Conservation (phyloP, 164 flowering plant species). For the Paratinospora sagittata region DNA sequence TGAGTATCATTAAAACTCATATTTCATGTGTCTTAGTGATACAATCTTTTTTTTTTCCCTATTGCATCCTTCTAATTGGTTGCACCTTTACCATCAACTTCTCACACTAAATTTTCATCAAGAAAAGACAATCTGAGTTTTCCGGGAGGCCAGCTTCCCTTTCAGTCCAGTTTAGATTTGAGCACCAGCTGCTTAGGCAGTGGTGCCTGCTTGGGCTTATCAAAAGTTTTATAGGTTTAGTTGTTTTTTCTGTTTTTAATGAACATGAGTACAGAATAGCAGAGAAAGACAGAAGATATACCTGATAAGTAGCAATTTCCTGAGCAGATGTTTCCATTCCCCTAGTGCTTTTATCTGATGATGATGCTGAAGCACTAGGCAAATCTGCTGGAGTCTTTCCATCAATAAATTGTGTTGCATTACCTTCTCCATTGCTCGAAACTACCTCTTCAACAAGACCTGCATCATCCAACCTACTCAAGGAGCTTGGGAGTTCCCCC, state of each 20-base stretch:
- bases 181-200: no score
- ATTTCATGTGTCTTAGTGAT: no score
- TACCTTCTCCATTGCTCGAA: slow-evolving; percentile 19
- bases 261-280: not conserved
- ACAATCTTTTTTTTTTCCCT: no score
- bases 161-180: no score
- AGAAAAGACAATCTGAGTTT: not conserved
- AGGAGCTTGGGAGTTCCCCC: slow-evolving; percentile 60
- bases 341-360: slow-evolving; percentile 20
- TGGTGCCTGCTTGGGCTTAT: no score
- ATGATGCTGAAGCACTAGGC: not conserved
- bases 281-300: slow-evolving; percentile 11
- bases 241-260: no score
- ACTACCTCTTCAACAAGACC: slow-evolving; percentile 15
- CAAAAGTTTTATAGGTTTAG: no score
- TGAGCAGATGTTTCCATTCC: slow-evolving; percentile 37
- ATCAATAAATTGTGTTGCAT: slow-evolving; percentile 11
- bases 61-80: no score
- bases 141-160: not conserved
- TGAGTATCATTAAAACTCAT: no score
- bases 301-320: slow-evolving; percentile 88
- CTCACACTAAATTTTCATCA: not conserved
- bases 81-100: no score
- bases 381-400: not conserved
- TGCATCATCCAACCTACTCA: slow-evolving; percentile 26